Conservation (phyloP, 441 rosid genomes). For the Lepidium campestre region DNA sequence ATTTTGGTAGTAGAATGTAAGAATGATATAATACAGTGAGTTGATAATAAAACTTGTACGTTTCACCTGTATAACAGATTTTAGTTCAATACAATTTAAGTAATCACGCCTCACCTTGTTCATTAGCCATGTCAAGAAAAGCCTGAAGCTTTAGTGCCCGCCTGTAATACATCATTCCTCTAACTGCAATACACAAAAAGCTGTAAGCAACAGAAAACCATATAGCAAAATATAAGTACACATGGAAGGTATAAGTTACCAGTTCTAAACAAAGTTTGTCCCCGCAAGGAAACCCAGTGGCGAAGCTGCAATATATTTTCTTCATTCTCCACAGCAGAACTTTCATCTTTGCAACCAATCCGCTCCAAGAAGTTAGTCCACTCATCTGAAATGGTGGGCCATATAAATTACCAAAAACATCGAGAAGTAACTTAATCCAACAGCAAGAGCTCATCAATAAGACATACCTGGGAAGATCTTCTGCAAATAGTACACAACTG, state of each 20-base stretch:
- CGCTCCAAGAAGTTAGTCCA: conserved; percentile 97
- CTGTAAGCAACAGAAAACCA: conserved; percentile 22
- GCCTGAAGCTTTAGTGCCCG: conserved; percentile 98
- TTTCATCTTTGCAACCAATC: conserved; percentile 64
- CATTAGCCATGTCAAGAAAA: conserved; percentile 96
- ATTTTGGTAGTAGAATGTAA: not conserved
- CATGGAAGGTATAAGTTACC: conserved; percentile 43
- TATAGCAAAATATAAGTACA: conserved; percentile 6
- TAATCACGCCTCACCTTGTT: conserved; percentile 45
- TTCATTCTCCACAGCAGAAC: conserved; percentile 72
- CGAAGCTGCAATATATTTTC: conserved; percentile 94
- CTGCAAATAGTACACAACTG: conserved; percentile 89
- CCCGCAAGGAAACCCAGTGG: conserved; percentile 97
- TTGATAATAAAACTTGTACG: not conserved
- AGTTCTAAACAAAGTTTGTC: conserved; percentile 94
- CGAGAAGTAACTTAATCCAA: conserved; percentile 8
- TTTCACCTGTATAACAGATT: not conserved
- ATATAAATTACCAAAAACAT: conserved; percentile 6
- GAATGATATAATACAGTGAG: not conserved
- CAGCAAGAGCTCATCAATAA: conserved; percentile 7
- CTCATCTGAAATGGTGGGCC: conserved; percentile 56
- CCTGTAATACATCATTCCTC: conserved; percentile 99
- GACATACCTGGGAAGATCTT: conserved; percentile 84
- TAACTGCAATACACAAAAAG: conserved; percentile 44
- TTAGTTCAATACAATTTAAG: conserved; percentile 8